Evolutionary conservation across 805 yeast genomes (phyloP).

Genomic region (Candida ovalis): DNA sequence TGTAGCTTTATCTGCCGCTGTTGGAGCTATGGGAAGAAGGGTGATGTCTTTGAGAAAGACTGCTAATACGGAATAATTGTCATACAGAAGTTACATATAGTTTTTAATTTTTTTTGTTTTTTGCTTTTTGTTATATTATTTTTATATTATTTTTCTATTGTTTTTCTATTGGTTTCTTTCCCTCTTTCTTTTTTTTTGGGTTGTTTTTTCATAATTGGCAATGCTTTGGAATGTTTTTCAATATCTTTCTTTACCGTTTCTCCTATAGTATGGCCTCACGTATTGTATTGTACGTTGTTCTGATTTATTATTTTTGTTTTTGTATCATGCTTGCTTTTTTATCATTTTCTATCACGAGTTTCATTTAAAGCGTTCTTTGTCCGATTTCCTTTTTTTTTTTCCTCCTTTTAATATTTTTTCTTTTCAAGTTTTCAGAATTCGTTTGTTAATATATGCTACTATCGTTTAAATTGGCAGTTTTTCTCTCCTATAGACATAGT

Average conservation of each 20-base stretch:
- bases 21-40: slow-evolving; percentile 23
- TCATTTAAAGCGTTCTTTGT: too few species aligned
- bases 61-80: slow-evolving; percentile 9
- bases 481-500: too few species aligned
- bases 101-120: neutral
- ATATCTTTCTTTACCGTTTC: neutral
- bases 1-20: slow-evolving; percentile 13
- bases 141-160: neutral
- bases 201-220: neutral
- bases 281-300: too few species aligned
- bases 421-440: too few species aligned
- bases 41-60: slow-evolving; percentile 24
- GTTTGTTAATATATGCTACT: too few species aligned
- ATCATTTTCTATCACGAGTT: too few species aligned
- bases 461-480: too few species aligned
- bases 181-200: neutral
- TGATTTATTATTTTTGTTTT: too few species aligned
- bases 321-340: too few species aligned
- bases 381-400: too few species aligned
- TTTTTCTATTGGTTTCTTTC: neutral
- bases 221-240: neutral
- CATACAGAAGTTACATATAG: neutral
- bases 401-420: too few species aligned
- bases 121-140: neutral
- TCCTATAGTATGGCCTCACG: too few species aligned